These are phyloP conservation scores for Tuctoria greenei DNA, from an alignment of 176 grass and related monocot species.

Conservation along the genomic window DNA sequence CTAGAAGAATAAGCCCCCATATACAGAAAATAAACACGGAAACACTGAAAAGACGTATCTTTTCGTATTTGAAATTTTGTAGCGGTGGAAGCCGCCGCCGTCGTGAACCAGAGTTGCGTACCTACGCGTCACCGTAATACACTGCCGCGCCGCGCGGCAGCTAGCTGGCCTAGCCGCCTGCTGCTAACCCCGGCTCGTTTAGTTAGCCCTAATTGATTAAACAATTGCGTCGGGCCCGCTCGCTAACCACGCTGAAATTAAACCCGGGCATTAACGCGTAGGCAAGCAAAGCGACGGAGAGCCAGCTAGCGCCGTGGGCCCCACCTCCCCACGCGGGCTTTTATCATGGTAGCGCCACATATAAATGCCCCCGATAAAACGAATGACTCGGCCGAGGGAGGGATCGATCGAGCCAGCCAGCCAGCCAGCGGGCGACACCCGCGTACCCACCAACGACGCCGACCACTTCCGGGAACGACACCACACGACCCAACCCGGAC, in stretches of 20 bases:
- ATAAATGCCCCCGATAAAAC: slow-evolving; percentile 47
- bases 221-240: no score
- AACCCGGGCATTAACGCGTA: slow-evolving; percentile 29
- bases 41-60: no score
- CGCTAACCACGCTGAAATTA: slow-evolving; percentile 29
- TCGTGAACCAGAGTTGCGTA: background rate
- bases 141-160: background rate
- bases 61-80: no score
- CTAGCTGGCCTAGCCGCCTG: slow-evolving; percentile 2
- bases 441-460: slow-evolving; percentile 25
- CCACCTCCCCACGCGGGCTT: slow-evolving; percentile 18
- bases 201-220: slow-evolving; percentile 17
- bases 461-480: slow-evolving; percentile 28
- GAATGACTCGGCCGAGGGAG: background rate
- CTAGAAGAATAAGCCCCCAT: background rate
- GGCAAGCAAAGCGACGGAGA: background rate
- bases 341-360: slow-evolving; percentile 53
- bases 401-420: background rate
- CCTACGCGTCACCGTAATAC: background rate
- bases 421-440: background rate
- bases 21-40: no score
- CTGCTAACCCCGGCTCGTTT: slow-evolving; percentile 8
- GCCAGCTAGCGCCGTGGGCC: slow-evolving; percentile 16
- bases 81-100: no score
- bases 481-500: slow-evolving; percentile 19